Evolutionary conservation across 352 stramenopile genomes (phyloP), one percentile per base, ranked within the genome.

Genomic region (Aphanomyces astaci): DNA sequence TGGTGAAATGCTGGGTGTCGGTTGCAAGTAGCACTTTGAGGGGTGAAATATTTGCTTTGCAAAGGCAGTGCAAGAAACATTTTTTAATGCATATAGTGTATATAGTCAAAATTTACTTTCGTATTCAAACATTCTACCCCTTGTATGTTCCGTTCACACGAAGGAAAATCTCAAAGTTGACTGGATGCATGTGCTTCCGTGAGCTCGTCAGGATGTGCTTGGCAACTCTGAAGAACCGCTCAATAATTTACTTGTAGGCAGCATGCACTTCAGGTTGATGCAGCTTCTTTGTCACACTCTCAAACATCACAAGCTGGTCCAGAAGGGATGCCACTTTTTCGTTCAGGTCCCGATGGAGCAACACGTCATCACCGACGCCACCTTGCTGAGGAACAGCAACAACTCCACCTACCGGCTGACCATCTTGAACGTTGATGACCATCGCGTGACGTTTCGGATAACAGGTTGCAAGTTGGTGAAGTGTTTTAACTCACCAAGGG

Each of bases 101-200:
- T n/a, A n/a, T n/a, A n/a, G n/a, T n/a, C n/a, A n/a, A n/a, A n/a
- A n/a, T n/a, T n/a, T n/a, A n/a, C n/a, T n/a, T n/a, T n/a, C n/a
- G n/a, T n/a, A n/a, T n/a, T n/a, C n/a, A n/a, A n/a, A n/a, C n/a
- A n/a, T n/a, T n/a, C n/a, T n/a, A n/a, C n/a, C n/a, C n/a, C n/a
- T n/a, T n/a, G n/a, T 33, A 32, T 15, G 49, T 15, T 56, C 5
- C 7, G 36, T 63, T 63, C 9, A 46, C 36, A 10, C n/a, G 9
- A n/a, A 63, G 54, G n/a, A 63, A 63, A 7, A 63, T 63, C 27
- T 63, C 54, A 22, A 63, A 63, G 27, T 63, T 33, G 9, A 39
- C 27, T 63, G 54, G 30, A 25, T 63, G 30, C 54, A 46, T 63
- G 36, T 63, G 36, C 54, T 63, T 63, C 54, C 54, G 57, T 63